These are phyloP conservation scores for Trichoderma erinaceum DNA, from an alignment of 495 filamentous ascomycete species.

Conservation along the genomic window DNA sequence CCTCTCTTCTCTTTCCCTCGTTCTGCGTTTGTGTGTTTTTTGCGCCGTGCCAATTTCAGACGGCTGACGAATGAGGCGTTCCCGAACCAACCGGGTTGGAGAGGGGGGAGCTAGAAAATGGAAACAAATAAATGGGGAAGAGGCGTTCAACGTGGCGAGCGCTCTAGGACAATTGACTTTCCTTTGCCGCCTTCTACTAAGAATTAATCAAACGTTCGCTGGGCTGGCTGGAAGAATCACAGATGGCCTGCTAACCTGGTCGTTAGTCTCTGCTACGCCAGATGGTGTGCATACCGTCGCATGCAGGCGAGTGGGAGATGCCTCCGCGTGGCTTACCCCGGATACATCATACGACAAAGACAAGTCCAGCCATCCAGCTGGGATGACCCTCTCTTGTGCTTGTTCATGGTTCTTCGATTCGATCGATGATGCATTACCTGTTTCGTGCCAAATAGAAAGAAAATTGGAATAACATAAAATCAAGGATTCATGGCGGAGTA, in stretches of 20 bases:
- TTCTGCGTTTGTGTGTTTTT: too few species aligned
- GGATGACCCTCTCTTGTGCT: neutral
- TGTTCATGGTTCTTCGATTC: neutral
- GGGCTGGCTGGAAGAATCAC: neutral
- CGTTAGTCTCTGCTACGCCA: neutral
- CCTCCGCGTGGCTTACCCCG: constrained; percentile 14
- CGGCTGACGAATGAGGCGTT: too few species aligned
- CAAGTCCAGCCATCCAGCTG: neutral
- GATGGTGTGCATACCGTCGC: constrained; percentile 10
- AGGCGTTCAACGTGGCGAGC: neutral
- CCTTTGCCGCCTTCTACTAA: neutral
- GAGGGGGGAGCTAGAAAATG: too few species aligned
- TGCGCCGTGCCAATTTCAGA: too few species aligned
- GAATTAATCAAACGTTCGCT: neutral
- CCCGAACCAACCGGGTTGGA: too few species aligned
- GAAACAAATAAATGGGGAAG: neutral
- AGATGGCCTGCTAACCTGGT: too few species aligned
- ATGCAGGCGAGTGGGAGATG: neutral
- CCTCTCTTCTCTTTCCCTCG: too few species aligned
- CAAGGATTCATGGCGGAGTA: neutral
- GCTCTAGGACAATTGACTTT: constrained; percentile 1
- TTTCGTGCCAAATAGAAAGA: too few species aligned
- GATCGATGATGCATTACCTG: neutral
- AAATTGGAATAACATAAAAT: too few species aligned
- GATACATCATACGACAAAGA: constrained; percentile 9